Conservation (phyloP, 2,329 filamentous ascomycete species). For the Aspergillus neoniger region DNA sequence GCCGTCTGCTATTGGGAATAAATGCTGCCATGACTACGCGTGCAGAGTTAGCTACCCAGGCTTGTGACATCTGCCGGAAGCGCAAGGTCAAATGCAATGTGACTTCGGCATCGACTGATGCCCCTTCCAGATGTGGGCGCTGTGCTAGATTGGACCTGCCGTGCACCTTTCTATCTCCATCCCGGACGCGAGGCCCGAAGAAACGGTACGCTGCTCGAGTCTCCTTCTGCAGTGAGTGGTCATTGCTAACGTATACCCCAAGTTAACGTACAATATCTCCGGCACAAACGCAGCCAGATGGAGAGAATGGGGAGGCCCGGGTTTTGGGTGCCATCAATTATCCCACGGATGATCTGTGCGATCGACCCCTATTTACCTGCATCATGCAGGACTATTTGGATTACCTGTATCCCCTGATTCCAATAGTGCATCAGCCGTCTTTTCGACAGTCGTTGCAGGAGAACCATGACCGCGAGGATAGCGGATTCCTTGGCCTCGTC, state of each 20-base stretch:
- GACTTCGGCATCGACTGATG: neutral
- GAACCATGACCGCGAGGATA: constrained; percentile 12
- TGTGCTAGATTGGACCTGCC: constrained; percentile 16
- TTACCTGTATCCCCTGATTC: constrained; percentile 17
- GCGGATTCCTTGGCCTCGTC: constrained; percentile 12
- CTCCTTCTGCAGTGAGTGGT: neutral
- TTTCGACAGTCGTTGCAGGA: constrained; percentile 13
- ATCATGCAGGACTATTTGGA: constrained; percentile 23
- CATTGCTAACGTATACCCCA: neutral
- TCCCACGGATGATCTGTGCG: constrained; percentile 17
- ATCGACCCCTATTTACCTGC: constrained; percentile 12
- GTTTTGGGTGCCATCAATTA: neutral
- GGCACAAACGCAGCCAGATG: neutral
- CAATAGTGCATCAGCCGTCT: constrained; percentile 19
- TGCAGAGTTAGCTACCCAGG: constrained; percentile 3
- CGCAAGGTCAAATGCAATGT: constrained; percentile 12
- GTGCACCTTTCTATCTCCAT: constrained; percentile 20
- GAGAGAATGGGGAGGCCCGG: neutral
- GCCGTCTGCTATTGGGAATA: too few species aligned
- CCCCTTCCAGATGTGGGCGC: constrained; percentile 7
- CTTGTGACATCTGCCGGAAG: constrained; percentile 12
- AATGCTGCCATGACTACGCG: neutral
- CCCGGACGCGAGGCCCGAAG: constrained; percentile 18
- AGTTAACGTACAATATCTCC: neutral
- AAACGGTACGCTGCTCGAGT: constrained; percentile 9